A percentile compares a stretch with the other conserved stretches of the same genome.
These are phyloP conservation scores for Linum trigynum DNA, from an alignment of 345 rosid genomes.

Conservation along the genomic window DNA sequence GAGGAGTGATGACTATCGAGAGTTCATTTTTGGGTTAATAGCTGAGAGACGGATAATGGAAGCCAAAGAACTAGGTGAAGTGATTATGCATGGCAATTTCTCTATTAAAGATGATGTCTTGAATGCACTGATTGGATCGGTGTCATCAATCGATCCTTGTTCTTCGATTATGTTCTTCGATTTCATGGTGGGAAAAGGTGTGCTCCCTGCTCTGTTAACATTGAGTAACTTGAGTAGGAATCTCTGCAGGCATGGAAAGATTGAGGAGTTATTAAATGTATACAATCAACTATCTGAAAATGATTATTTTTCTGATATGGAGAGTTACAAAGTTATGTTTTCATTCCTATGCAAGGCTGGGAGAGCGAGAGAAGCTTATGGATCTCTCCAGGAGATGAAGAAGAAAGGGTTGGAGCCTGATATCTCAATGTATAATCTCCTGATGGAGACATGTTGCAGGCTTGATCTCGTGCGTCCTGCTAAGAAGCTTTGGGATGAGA, in stretches of 20 bases:
- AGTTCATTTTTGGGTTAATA: conserved; percentile 53
- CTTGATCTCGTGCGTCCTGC: conserved; percentile 85
- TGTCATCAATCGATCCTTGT: conserved; percentile 54
- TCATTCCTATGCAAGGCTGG: conserved; percentile 65
- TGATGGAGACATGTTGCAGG: conserved; percentile 78
- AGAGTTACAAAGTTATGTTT: conserved; percentile 50
- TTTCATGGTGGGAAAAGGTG: conserved; percentile 46
- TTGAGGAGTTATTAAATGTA: conserved; percentile 41
- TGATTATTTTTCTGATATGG: conserved; percentile 43
- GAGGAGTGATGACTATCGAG: conserved; percentile 57
- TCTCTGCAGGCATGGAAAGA: conserved; percentile 49
- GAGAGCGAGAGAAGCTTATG: conserved; percentile 68
- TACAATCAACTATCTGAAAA: conserved; percentile 39
- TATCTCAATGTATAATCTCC: conserved; percentile 50
- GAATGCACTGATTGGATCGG: conserved; percentile 60
- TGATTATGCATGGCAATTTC: conserved; percentile 59
- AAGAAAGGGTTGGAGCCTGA: conserved; percentile 59
- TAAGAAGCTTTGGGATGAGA: conserved; percentile 87
- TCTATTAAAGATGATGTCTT: conserved; percentile 62
- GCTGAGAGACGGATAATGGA: conserved; percentile 41
- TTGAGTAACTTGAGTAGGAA: conserved; percentile 59
- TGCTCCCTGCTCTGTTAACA: conserved; percentile 46
- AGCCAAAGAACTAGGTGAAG: conserved; percentile 63
- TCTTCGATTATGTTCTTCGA: conserved; percentile 44
- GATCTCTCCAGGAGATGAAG: conserved; percentile 68